Evolutionary conservation across 1,284 basidiomycete species (phyloP), one percentile per base, ranked within the genome.

Genomic region (Neolentinus lepideus): DNA sequence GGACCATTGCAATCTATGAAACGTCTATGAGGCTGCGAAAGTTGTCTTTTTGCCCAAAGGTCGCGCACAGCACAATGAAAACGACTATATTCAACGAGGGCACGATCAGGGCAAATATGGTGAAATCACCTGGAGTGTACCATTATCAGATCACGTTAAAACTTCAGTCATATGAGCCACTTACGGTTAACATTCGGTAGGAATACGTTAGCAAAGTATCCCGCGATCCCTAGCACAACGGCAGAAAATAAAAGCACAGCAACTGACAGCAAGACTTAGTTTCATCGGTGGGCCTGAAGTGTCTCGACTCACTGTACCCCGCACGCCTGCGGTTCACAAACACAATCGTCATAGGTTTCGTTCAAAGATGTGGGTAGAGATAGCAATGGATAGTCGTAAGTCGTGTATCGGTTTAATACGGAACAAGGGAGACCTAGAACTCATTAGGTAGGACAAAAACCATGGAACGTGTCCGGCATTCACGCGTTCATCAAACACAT

Each of bases 191-290:
- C 66, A 53, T 76, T 68, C 1, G 85, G 85, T 36, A 88, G 70
- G 67, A 90, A 90, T 43, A 84, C 66, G 55, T 60, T 75, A 0
- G 81, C 85, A 62, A 89, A 81, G 66, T 88, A 80, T 4, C 78
- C 81, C 3, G 81, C 71, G 35, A 90, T 67, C 8, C 88, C 88
- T 3, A 90, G 76, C 24, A 88, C 83, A 27, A 78, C 75, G n/a
- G 71, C 83, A 46, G 84, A 78, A 53, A 86, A 72, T 56, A 84
- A 60, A 58, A 88, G 76, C 10, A 85, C 73, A 38, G 69, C 66
- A 55, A 83, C 87, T 88, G 60, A 46, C 36, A 16, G 29, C 51
- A 54, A 27, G 43, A 52, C 36, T 29, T 50, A 45, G 36, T 21
- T 47, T 31, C 16, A 29, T 22, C n/a, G 38, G 14, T 3, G 14